Evolutionary conservation across 2,329 filamentous ascomycete genomes (phyloP), one percentile per base, ranked within the genome.

Genomic region (Fusarium mundagurra): DNA sequence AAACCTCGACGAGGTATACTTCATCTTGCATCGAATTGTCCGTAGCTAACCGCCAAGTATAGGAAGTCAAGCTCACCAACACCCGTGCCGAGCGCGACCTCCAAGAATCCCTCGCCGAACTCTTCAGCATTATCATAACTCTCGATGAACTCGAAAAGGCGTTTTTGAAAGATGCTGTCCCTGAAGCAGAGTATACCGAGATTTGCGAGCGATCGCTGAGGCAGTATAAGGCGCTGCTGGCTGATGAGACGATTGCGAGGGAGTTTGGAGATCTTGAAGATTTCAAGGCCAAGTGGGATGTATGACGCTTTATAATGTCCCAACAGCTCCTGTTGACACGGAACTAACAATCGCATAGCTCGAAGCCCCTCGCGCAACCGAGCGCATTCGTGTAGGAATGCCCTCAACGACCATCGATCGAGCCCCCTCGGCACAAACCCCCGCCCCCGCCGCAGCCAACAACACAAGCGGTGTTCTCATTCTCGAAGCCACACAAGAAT

Each of bases 51-150:
- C 45, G 53, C 76, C 22, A 64, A n/a, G 61, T 27, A 6, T n/a
- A 98, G 93, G 96, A 98, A 88, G 95, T 98, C 77, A 98, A 98
- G 84, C 89, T 99, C 69, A 91, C 94, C 57, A 92, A 94, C 44
- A 97, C 92, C 29, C 92, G 93, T 76, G 92, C 94, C 45, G 96
- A 98, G 84, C 92, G 96, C 70, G 95, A 99, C 81, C 88, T 98
- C 3, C 94, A 98, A 82, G 96, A 98, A 80, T 98, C 96, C 3
- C 90, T 99, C 20, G 96, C 96, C 63, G 96, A 99, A 84, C 92
- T 99, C 31, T 99, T 98, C 84, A 98, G 95, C 84, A 98, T 99
- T 76, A 96, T 99, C 43, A 90, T 98, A 71, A 98, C 96, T 0
- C 87, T 99, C 7, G 96, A 99, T 81, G 95, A 97, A 73, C 89